A percentile compares a stretch with the other conserved stretches of the same genome.
Evolutionary conservation across 768 basidiomycete species (phyloP).

Genomic region (Hericium erinaceus): DNA sequence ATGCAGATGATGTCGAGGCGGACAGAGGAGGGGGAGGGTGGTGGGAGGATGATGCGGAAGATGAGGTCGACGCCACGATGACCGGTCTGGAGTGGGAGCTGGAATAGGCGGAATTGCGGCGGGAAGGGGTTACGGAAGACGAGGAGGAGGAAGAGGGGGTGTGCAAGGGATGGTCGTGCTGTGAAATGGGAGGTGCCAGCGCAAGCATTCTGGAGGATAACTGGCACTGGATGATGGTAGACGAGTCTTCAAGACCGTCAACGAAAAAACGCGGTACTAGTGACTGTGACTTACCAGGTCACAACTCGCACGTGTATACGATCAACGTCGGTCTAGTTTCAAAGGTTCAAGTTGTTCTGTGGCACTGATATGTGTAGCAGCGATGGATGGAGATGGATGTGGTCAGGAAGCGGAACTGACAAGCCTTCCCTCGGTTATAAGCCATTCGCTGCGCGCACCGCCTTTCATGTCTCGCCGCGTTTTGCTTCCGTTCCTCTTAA

Average conservation of each 20-base stretch:
- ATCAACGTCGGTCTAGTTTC: no score
- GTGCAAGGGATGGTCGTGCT: not conserved
- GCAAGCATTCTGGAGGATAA: not conserved
- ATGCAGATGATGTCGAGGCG: slow-evolving; percentile 20
- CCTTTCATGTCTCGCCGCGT: no score
- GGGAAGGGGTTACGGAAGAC: not conserved
- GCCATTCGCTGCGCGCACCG: no score
- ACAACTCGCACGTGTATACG: not conserved
- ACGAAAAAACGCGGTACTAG: not conserved
- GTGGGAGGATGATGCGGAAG: slow-evolving; percentile 11
- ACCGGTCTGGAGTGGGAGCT: not conserved
- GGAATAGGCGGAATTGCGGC: not conserved
- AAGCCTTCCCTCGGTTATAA: no score
- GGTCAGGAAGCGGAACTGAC: no score
- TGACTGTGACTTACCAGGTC: not conserved
- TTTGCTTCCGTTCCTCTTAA: no score
- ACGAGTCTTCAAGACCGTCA: not conserved
- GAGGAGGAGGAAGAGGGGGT: not conserved
- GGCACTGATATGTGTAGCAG: no score
- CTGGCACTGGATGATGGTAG: no score
- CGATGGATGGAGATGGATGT: no score
- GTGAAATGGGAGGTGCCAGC: not conserved
- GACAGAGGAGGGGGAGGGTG: slow-evolving; percentile 17
- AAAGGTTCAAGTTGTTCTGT: no score
- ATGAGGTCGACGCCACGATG: not conserved